phyloP scores from a whole-genome alignment of 2,329 filamentous ascomycete species.

The Pyrenochaeta sp. region DNA sequence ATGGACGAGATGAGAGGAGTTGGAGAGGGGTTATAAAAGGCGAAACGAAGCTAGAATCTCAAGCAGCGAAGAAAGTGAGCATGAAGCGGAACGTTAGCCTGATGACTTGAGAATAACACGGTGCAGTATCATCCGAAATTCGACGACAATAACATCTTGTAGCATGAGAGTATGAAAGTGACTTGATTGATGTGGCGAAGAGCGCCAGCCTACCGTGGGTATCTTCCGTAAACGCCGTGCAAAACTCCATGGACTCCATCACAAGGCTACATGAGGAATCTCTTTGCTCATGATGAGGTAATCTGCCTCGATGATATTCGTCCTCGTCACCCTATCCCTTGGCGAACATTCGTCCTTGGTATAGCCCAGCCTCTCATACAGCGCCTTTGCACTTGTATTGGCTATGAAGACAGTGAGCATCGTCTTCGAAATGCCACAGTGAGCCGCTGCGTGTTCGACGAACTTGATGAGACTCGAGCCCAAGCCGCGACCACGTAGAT shows the following conservation, averaged over 20 bases:
- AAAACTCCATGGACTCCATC: background rate
- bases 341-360: constrained; percentile 63
- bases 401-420: constrained; percentile 78
- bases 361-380: constrained; percentile 70
- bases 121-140: background rate
- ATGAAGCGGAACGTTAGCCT: no score
- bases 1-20: no score
- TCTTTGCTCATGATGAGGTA: constrained; percentile 41
- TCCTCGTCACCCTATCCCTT: constrained; percentile 49
- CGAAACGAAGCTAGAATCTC: no score
- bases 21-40: no score
- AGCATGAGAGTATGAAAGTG: background rate
- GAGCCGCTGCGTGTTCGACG: constrained; percentile 62
- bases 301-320: constrained; percentile 29
- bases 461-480: constrained; percentile 67
- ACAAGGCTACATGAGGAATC: background rate
- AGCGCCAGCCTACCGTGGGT: background rate
- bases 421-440: constrained; percentile 67
- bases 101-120: background rate
- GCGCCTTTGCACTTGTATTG: constrained; percentile 65
- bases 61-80: no score
- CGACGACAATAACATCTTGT: background rate
- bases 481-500: constrained; percentile 69
- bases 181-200: background rate
- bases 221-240: background rate